phyloP scores from a whole-genome alignment of 2,329 filamentous ascomycete genomes.

The Stemphylium vesicarium region DNA sequence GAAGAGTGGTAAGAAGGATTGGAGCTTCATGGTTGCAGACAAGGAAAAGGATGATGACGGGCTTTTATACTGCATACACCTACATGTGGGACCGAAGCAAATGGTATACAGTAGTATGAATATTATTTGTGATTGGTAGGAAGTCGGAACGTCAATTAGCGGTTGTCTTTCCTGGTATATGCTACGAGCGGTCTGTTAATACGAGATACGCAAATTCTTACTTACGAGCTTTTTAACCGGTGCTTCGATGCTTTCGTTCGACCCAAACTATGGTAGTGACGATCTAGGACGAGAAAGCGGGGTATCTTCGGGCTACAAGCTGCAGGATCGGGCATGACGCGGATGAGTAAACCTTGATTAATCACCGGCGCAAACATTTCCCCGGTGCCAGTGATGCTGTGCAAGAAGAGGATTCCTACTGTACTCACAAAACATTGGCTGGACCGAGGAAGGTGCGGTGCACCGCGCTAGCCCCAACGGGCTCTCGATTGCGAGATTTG shows the following conservation, averaged over 20 bases:
- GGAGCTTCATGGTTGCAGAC: neutral
- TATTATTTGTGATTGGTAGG: conserved; percentile 3
- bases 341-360: neutral
- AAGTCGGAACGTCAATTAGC: conserved; percentile 4
- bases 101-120: neutral
- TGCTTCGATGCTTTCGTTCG: conserved; percentile 1
- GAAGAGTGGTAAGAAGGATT: neutral
- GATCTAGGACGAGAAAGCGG: conserved; percentile 27
- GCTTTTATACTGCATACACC: conserved; percentile 21
- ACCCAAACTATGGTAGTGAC: conserved; percentile 6
- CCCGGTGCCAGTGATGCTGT: conserved; percentile 3
- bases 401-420: neutral
- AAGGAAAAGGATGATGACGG: neutral
- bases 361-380: conserved; percentile 5
- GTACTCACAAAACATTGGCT: neutral
- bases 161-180: neutral
- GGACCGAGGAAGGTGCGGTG: conserved; percentile 1
- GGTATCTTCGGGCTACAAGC: conserved; percentile 28
- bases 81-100: neutral
- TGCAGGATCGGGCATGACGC: conserved; percentile 13
- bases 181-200: neutral
- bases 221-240: neutral
- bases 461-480: conserved; percentile 13
- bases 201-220: neutral
- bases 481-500: conserved; percentile 19